phyloP scores from a whole-genome alignment of 768 basidiomycete genomes.

The Boletus sp. region DNA sequence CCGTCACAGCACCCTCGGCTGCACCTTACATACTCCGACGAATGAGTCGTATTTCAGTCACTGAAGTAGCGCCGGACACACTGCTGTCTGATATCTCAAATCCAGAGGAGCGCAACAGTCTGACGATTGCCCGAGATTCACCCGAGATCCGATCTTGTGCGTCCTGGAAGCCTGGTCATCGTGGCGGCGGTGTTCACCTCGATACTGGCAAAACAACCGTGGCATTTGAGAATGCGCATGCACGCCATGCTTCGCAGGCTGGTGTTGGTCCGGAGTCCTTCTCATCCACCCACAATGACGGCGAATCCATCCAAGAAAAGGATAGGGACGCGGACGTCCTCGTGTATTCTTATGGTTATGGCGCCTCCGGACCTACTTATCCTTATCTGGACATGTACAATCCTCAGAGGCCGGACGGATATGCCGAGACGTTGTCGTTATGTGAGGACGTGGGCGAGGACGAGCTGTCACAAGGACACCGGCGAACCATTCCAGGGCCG shows the following conservation, averaged over 20 bases:
- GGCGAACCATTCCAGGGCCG: background rate
- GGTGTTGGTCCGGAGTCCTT: slow-evolving; percentile 1
- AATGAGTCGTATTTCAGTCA: slow-evolving; percentile 14
- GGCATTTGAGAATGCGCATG: slow-evolving; percentile 10
- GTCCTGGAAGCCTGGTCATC: slow-evolving; percentile 13
- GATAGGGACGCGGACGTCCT: background rate
- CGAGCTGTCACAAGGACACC: background rate
- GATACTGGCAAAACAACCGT: slow-evolving; percentile 4
- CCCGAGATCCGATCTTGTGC: slow-evolving; percentile 19
- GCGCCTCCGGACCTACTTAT: slow-evolving; percentile 23
- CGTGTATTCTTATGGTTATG: slow-evolving; percentile 29
- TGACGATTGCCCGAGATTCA: slow-evolving; percentile 7
- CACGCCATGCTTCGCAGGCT: slow-evolving; percentile 4
- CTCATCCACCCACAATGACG: slow-evolving; percentile 3
- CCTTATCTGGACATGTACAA: slow-evolving; percentile 34
- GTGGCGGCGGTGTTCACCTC: slow-evolving; percentile 10
- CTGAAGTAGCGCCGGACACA: slow-evolving; percentile 3
- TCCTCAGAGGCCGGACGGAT: slow-evolving; percentile 6
- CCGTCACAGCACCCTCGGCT: slow-evolving; percentile 2
- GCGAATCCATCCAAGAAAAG: slow-evolving; percentile 14
- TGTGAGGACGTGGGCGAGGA: slow-evolving; percentile 4
- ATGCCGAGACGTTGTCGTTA: slow-evolving; percentile 1
- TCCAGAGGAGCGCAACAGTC: slow-evolving; percentile 5
- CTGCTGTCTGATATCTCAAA: background rate
- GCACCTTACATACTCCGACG: slow-evolving; percentile 24